Percentiles rank a stretch among this genome's conserved stretches.
phyloP scores from a whole-genome alignment of 2,329 filamentous ascomycete species.

The Ophiostoma novo-ulmi region DNA sequence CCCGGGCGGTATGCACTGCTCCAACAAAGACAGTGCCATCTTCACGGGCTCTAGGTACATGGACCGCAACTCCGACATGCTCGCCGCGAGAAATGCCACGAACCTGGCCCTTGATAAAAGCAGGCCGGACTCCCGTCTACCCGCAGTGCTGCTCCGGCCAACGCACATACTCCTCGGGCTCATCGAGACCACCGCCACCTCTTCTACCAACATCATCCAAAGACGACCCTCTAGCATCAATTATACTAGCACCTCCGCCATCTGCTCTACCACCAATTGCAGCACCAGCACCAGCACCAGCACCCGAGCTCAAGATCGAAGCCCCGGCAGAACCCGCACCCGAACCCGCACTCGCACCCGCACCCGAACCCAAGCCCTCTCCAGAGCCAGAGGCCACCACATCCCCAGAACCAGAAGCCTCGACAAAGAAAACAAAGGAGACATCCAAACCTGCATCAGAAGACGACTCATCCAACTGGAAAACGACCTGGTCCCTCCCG shows the following conservation, averaged over 20 bases:
- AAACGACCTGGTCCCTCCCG: conserved; percentile 33
- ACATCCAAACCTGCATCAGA: background rate
- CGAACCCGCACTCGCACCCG: background rate
- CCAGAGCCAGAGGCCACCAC: background rate
- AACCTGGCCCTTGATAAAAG: background rate
- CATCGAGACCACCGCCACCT: background rate
- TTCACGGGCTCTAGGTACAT: background rate
- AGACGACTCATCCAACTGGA: background rate
- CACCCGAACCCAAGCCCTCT: background rate
- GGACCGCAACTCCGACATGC: background rate
- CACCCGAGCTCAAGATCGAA: background rate
- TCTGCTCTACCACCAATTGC: background rate
- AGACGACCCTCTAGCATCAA: background rate
- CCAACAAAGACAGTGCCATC: background rate
- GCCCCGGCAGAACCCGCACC: background rate
- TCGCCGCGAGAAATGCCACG: background rate
- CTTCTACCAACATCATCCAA: background rate
- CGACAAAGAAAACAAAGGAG: background rate
- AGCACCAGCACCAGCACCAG: conserved; percentile 1
- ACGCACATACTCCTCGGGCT: background rate
- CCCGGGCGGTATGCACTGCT: background rate
- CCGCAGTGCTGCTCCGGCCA: background rate
- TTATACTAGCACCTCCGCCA: conserved; percentile 11
- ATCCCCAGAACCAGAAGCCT: background rate
- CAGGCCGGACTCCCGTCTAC: background rate